These are phyloP conservation scores for Sindora glabra DNA, from an alignment of 306 rosid genomes.

Conservation along the genomic window DNA sequence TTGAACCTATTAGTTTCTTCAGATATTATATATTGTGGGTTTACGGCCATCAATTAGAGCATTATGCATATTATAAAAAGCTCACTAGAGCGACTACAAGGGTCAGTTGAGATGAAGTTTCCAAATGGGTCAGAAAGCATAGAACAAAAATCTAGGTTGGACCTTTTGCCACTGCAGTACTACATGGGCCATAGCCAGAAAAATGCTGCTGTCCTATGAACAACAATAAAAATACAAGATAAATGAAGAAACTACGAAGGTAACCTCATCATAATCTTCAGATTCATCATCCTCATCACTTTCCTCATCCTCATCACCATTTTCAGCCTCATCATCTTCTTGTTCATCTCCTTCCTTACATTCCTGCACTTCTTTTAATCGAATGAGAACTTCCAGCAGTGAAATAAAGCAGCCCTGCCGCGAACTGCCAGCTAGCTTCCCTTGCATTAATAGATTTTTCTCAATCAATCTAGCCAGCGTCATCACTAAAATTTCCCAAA, in stretches of 20 bases:
- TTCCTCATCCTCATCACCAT: conserved; percentile 33
- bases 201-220: background rate
- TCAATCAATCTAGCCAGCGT: conserved; percentile 58
- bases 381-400: conserved; percentile 55
- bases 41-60: background rate
- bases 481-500: conserved; percentile 50
- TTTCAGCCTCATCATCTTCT: conserved; percentile 36
- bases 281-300: conserved; percentile 27
- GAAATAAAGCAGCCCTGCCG: conserved; percentile 51
- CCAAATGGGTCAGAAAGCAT: background rate
- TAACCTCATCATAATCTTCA: conserved; percentile 69
- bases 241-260: conserved; percentile 12
- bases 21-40: background rate
- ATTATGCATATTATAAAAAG: background rate
- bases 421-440: conserved; percentile 38
- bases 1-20: background rate
- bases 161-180: background rate
- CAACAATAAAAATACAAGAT: background rate
- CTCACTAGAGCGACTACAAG: background rate
- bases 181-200: background rate
- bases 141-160: background rate
- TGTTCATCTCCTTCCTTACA: conserved; percentile 40
- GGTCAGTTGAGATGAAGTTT: background rate
- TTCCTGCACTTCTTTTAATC: conserved; percentile 47
- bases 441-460: conserved; percentile 44